phyloP scores from a whole-genome alignment of 108 stramenopile genomes.

The Discostella pseudostelligera region DNA sequence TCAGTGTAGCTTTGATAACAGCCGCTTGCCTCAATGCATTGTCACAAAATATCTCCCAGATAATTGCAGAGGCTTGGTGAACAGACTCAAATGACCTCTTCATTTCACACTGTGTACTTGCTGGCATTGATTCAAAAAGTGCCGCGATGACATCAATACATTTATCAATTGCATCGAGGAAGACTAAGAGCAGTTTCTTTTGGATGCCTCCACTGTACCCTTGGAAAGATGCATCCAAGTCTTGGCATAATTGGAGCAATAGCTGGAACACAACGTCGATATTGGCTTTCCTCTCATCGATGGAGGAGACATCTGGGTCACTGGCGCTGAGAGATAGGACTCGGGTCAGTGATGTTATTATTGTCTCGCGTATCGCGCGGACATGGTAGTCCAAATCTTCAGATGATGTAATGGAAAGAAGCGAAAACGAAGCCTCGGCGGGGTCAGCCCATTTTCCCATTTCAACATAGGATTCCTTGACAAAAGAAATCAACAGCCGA shows the following conservation, averaged over 20 bases:
- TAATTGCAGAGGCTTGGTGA: constrained; percentile 6
- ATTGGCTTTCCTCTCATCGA: constrained; percentile 9
- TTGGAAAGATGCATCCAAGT: constrained; percentile 23
- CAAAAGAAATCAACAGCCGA: constrained; percentile 20
- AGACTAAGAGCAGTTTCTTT: constrained; percentile 12
- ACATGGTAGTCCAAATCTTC: constrained; percentile 23
- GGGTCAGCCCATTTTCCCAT: constrained; percentile 13
- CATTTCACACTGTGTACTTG: constrained; percentile 1
- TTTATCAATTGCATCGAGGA: constrained; percentile 28
- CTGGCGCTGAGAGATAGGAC: not conserved
- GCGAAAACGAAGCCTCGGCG: constrained; percentile 17
- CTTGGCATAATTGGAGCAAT: constrained; percentile 26
- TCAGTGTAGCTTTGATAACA: constrained; percentile 17
- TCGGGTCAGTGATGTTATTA: constrained; percentile 14
- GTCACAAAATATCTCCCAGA: constrained; percentile 35
- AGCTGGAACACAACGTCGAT: constrained; percentile 14
- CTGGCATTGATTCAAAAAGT: constrained; percentile 17
- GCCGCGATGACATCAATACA: constrained; percentile 18
- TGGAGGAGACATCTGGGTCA: constrained; percentile 8
- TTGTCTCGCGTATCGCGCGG: constrained; percentile 7
- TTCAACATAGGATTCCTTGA: constrained; percentile 9
- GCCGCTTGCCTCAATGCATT: constrained; percentile 19
- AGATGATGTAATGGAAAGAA: constrained; percentile 21
- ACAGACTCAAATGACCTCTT: constrained; percentile 13
- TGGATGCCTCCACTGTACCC: constrained; percentile 37